Evolutionary conservation across 2,329 filamentous ascomycete genomes (phyloP).

Genomic region (Exophiala calicioides): DNA sequence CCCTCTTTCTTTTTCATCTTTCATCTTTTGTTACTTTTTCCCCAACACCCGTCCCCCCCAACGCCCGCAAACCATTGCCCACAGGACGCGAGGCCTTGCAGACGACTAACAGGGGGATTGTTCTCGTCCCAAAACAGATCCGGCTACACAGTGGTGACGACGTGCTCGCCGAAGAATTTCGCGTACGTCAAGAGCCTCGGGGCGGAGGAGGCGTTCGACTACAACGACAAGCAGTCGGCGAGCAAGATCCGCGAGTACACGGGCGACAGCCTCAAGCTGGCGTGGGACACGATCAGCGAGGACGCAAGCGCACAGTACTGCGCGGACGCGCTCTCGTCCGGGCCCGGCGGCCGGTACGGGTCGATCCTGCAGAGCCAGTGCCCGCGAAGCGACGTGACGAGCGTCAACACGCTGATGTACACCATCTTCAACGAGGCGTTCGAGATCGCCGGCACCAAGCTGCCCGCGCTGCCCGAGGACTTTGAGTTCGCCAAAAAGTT

Average conservation of each 20-base stretch:
- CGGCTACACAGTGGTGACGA: slow-evolving; percentile 45
- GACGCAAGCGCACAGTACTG: slow-evolving; percentile 36
- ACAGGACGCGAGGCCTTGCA: neutral
- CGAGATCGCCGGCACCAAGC: slow-evolving; percentile 10
- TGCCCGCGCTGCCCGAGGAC: slow-evolving; percentile 38
- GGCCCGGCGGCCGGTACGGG: slow-evolving; percentile 35
- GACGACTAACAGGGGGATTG: neutral
- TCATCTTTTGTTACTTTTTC: too few species aligned
- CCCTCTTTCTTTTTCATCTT: too few species aligned
- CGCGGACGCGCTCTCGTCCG: slow-evolving; percentile 38
- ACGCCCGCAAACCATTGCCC: too few species aligned
- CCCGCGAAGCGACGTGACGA: slow-evolving; percentile 38
- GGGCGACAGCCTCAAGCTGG: slow-evolving; percentile 41
- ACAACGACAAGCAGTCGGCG: slow-evolving; percentile 40
- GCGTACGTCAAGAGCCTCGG: slow-evolving; percentile 49
- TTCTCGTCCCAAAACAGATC: slow-evolving; percentile 20
- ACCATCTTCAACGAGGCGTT: slow-evolving; percentile 39
- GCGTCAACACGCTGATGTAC: slow-evolving; percentile 38
- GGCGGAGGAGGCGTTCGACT: slow-evolving; percentile 49
- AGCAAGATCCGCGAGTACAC: slow-evolving; percentile 37
- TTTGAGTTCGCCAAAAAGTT: slow-evolving; percentile 47
- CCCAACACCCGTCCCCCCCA: too few species aligned
- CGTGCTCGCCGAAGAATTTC: slow-evolving; percentile 47
- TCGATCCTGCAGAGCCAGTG: slow-evolving; percentile 33
- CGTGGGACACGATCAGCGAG: slow-evolving; percentile 41